Evolutionary conservation across 805 yeast species (phyloP).

Genomic region (Candida parachauliodes): DNA sequence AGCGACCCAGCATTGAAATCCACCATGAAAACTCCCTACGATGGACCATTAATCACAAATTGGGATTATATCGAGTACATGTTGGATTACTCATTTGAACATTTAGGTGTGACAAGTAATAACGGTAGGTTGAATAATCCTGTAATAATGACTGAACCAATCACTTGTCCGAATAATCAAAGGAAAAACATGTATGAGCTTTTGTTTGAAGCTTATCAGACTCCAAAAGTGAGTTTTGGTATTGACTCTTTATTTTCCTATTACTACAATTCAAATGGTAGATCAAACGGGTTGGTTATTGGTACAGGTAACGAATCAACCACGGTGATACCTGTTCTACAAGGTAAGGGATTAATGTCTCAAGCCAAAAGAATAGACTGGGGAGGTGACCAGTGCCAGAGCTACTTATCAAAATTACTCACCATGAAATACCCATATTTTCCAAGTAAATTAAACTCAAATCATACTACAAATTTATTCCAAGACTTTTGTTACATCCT

Average conservation of each 20-base stretch:
- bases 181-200: constrained; percentile 75
- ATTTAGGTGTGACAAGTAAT: constrained; percentile 56
- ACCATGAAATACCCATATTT: constrained; percentile 87
- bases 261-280: constrained; percentile 52
- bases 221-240: constrained; percentile 74
- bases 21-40: constrained; percentile 76
- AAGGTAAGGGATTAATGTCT: constrained; percentile 61
- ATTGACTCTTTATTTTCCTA: constrained; percentile 79
- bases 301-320: constrained; percentile 83
- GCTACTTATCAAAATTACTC: constrained; percentile 59
- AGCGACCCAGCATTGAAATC: constrained; percentile 67
- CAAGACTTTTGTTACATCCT: constrained; percentile 80
- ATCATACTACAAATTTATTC: constrained; percentile 65
- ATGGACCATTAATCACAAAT: constrained; percentile 80
- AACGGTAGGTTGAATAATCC: constrained; percentile 68
- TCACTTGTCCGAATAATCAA: constrained; percentile 69
- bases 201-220: constrained; percentile 77
- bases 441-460: constrained; percentile 65
- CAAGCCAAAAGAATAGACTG: constrained; percentile 81
- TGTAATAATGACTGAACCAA: constrained; percentile 71
- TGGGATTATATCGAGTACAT: constrained; percentile 89
- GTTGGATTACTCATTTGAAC: constrained; percentile 79
- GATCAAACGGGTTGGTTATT: constrained; percentile 64
- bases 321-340: constrained; percentile 73
- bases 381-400: constrained; percentile 80